Base-by-base conservation (phyloP, 345 rosid species). In the Acer campestre region DNA sequence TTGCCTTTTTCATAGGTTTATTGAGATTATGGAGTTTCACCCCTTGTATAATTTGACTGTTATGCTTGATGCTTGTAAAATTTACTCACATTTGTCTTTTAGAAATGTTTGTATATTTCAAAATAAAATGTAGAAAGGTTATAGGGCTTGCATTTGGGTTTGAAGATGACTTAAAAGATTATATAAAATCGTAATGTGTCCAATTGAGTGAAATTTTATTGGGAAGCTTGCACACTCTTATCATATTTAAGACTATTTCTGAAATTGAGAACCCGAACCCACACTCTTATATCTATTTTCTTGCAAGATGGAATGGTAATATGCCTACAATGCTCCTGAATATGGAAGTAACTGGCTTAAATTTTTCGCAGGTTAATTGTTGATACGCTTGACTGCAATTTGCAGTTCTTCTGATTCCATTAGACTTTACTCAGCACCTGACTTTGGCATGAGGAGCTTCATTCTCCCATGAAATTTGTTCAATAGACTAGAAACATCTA, bases 401-500 rank as follows among this genome's bases (percentile, higher is more conserved):
- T 66, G 23, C 23, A 1, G 49, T 51, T 8, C 49, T n/a, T 29
- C 44, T 29, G 3, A 29, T 75, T 49, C 65, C 63, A 71, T 51
- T 76, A 12, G 74, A 65, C 29, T 66, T 53, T 22, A 75, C 62
- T 73, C 71, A 29, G 67, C 48, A 38, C 35, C 72, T 70, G 58
- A 66, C 56, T 23, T 29, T 29, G 20, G 35, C 67, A 20, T 76
- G 75, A 61, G 77, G 76, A 74, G 70, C 75, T 76, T 75, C 74
- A 74, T 62, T 72, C 65, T 38, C 23, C 25, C 20, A 44, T 82
- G 72, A 78, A 17, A 55, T 22, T 29, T 59, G 67, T 51, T 68
- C 40, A 29, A 58, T 78, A 68, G 76, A 63, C 66, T 16, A 68
- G 77, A 16, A 49, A 77, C 68, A 80, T 61, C 75, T 74, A 56